These are phyloP conservation scores for Trichoderma orchidacearum DNA, from an alignment of 495 filamentous ascomycete species.

Conservation along the genomic window DNA sequence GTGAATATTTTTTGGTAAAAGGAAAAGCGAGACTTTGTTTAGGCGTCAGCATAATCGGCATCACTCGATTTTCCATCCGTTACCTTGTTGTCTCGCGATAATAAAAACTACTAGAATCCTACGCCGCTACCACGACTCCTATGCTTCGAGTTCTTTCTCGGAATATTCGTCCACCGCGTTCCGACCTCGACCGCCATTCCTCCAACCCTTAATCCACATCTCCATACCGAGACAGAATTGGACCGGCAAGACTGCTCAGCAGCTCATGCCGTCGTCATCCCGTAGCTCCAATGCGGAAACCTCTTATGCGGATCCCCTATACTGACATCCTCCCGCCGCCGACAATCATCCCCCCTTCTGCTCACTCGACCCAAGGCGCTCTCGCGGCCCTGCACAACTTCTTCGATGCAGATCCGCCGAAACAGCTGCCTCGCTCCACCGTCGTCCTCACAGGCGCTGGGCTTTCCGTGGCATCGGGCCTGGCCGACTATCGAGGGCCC, in stretches of 20 bases:
- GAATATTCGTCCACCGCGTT: no score
- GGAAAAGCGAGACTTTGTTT: no score
- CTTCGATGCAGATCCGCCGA: constrained; percentile 43
- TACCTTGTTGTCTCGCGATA: no score
- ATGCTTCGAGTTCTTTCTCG: no score
- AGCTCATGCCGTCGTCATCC: background rate
- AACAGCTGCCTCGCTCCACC: constrained; percentile 26
- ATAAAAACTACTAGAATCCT: no score
- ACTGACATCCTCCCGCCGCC: constrained; percentile 73
- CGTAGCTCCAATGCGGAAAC: constrained; percentile 37
- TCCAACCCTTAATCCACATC: no score
- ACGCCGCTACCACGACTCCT: no score
- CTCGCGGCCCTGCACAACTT: constrained; percentile 64
- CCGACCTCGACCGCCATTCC: no score
- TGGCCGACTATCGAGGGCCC: constrained; percentile 83
- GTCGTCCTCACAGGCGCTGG: constrained; percentile 88
- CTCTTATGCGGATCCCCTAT: constrained; percentile 81
- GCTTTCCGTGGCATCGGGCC: constrained; percentile 81
- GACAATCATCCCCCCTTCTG: constrained; percentile 54
- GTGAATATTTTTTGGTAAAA: no score
- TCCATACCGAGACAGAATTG: no score
- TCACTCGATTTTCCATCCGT: no score
- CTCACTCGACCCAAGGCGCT: constrained; percentile 56
- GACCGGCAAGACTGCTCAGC: background rate
- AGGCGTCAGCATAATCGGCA: no score